phyloP scores from a whole-genome alignment of 2,329 filamentous ascomycete species.

The Cordyceps javanica region DNA sequence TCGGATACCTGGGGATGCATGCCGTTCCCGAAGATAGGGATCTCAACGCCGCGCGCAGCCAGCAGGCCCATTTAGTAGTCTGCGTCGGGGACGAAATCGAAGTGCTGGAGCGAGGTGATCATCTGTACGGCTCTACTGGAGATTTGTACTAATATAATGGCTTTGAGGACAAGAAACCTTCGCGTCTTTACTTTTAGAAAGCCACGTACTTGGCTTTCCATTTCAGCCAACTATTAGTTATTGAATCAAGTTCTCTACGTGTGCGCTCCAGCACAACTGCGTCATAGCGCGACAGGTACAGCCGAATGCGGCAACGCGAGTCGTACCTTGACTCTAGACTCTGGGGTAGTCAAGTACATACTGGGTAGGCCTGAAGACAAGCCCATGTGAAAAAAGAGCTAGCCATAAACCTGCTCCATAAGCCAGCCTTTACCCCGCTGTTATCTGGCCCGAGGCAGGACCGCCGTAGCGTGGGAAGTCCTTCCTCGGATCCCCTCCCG shows the following conservation, averaged over 20 bases:
- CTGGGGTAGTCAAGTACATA: neutral
- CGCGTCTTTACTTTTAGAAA: no score
- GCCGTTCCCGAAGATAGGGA: slow-evolving; percentile 22
- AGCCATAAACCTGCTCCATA: neutral
- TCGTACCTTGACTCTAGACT: neutral
- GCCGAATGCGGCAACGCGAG: neutral
- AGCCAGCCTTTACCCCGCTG: neutral
- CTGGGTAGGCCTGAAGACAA: neutral
- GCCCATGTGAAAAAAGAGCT: neutral
- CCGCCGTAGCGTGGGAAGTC: neutral
- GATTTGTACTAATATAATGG: slow-evolving; percentile 19
- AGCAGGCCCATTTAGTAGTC: slow-evolving; percentile 14
- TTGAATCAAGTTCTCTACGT: neutral
- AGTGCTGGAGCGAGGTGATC: slow-evolving; percentile 22
- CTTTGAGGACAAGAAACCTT: no score
- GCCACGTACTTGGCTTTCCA: no score
- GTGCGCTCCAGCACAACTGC: neutral
- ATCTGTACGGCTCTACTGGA: slow-evolving; percentile 22
- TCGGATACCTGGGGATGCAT: slow-evolving; percentile 26
- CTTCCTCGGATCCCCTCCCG: neutral
- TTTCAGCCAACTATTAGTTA: no score
- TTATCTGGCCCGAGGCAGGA: slow-evolving; percentile 1
- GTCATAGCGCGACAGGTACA: neutral
- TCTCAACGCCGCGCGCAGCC: slow-evolving; percentile 10
- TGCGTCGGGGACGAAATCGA: slow-evolving; percentile 24